phyloP scores from a whole-genome alignment of 2,329 filamentous ascomycete genomes.

The Penicillium sp. region DNA sequence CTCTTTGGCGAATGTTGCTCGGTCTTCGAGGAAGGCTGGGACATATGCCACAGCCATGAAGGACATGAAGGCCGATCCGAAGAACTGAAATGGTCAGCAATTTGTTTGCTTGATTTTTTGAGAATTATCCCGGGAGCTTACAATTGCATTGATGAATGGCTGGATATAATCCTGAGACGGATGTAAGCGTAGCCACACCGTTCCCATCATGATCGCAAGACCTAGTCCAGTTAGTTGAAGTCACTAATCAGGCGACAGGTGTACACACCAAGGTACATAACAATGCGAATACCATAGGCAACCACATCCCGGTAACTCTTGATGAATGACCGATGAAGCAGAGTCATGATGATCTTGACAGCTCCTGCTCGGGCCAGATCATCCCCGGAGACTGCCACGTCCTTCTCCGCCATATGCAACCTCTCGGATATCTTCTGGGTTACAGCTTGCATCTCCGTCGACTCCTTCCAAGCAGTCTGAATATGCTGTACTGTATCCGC shows the following conservation, averaged over 20 bases:
- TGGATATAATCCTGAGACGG: conserved; percentile 72
- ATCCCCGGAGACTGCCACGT: conserved; percentile 15
- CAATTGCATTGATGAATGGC: conserved; percentile 78
- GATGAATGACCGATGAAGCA: conserved; percentile 77
- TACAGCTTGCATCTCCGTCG: conserved; percentile 40
- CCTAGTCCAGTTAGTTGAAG: conserved; percentile 36
- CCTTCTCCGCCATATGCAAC: conserved; percentile 26
- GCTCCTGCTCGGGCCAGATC: conserved; percentile 43
- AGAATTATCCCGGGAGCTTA: conserved; percentile 28
- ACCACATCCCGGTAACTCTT: conserved; percentile 84
- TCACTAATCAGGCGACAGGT: not conserved
- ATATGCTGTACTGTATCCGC: conserved; percentile 55
- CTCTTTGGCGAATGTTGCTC: conserved; percentile 72
- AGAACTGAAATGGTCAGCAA: conserved; percentile 50
- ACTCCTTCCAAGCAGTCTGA: conserved; percentile 58
- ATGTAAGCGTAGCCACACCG: conserved; percentile 75
- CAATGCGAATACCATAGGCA: conserved; percentile 77
- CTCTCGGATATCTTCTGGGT: conserved; percentile 28
- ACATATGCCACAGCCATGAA: conserved; percentile 86
- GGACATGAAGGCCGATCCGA: conserved; percentile 72
- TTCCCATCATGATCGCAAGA: conserved; percentile 83
- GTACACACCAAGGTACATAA: conserved; percentile 69
- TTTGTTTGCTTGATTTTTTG: not conserved
- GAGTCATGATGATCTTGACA: conserved; percentile 58
- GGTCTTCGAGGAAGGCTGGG: conserved; percentile 79